Base-by-base conservation (phyloP, 495 filamentous ascomycete genomes). In the Astrothelium subdiscretum region DNA sequence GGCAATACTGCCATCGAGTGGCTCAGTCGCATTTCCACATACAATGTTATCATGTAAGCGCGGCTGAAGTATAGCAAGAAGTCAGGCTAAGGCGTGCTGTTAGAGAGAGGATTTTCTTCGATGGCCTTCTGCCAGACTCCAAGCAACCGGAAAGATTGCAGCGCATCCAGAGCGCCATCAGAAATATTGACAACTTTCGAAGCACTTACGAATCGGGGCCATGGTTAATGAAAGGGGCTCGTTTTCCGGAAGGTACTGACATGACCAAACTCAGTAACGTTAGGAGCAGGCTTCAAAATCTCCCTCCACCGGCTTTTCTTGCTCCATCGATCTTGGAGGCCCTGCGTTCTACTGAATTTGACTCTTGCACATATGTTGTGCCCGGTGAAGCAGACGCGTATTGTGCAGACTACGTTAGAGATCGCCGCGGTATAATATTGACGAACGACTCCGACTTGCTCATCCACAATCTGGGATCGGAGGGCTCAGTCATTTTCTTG, bases 401-500 rank as follows among this genome's bases (percentile, higher is more conserved):
- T 66, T 91, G 88, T 73, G 87, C 85, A 12, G 65, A 74, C 32
- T 72, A 81, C 52, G 71, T 82, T n/a, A 76, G 71, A n/a, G 57
- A 71, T 2, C 71, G 77, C 54, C 82, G 79, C 2, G 69, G 69
- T 5, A 73, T 76, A 2, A 70, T 89, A 29, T 67, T 92, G 12
- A 89, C 87, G 8, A 80, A 78, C 27, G 88, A 92, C 67, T 91
- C 88, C 0, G 88, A 92, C 66, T 75, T 91, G n/a, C 74, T 90
- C 24, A 76, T 89, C 0, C 79, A 89, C 67, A 79, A 88, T 57
- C 75, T 89, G 3, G 87, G 86, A 1, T 29, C 65, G 0, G 43
- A 77, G 22, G 83, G 86, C 1, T 72, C 75, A 4, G 83, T 90
- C 1, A 69, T 83, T 3, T 83, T 88, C 66, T 73, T 90, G 26